These are phyloP conservation scores for Apophysomyces trapeziformis DNA, from an alignment of 371 early-diverging fungal genomes.

Conservation along the genomic window DNA sequence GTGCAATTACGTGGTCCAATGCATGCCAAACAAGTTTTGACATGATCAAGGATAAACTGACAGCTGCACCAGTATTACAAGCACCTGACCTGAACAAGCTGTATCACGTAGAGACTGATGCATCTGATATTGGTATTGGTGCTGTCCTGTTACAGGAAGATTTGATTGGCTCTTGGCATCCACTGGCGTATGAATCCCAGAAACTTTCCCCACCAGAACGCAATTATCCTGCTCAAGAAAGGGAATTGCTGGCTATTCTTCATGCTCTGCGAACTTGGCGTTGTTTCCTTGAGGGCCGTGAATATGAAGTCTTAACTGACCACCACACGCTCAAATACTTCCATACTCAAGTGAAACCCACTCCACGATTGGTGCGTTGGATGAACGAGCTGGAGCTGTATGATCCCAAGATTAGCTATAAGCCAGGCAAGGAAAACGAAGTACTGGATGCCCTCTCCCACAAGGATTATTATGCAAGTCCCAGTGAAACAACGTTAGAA, in stretches of 20 bases:
- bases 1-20: too few species aligned
- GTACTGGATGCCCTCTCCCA: slow-evolving; percentile 21
- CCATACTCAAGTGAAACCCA: background rate
- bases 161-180: too few species aligned
- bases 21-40: too few species aligned
- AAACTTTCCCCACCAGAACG: too few species aligned
- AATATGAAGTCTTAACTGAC: slow-evolving; percentile 26
- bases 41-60: too few species aligned
- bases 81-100: too few species aligned
- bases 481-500: slow-evolving; percentile 11
- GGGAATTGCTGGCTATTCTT: slow-evolving; percentile 42
- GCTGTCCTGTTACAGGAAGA: too few species aligned
- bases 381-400: slow-evolving; percentile 33
- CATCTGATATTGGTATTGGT: too few species aligned
- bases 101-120: too few species aligned
- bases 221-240: slow-evolving; percentile 6
- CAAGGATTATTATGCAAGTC: slow-evolving; percentile 6
- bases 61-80: too few species aligned
- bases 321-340: slow-evolving; percentile 12
- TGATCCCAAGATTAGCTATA: slow-evolving; percentile 31
- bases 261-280: slow-evolving; percentile 39
- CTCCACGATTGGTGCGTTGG: slow-evolving; percentile 32
- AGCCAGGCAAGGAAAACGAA: slow-evolving; percentile 22
- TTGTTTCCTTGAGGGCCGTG: slow-evolving; percentile 29
- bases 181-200: too few species aligned